A percentile compares a stretch with the other conserved stretches of the same genome.
Evolutionary conservation across 768 basidiomycete species (phyloP).

Genomic region (Clitopilus hobsonii): DNA sequence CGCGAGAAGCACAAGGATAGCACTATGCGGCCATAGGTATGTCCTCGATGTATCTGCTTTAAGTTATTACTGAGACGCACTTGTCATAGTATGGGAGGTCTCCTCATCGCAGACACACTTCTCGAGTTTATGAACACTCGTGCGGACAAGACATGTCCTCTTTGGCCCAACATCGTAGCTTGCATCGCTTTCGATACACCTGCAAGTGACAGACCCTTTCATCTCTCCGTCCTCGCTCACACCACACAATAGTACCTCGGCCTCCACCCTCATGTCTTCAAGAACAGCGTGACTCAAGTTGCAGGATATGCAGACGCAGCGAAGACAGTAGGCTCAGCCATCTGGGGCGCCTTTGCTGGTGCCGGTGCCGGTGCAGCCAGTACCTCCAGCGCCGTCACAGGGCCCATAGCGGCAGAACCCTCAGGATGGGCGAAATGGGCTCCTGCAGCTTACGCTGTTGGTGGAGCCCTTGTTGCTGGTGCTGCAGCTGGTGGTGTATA

Average conservation of each 20-base stretch:
- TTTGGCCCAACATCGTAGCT: slow-evolving; percentile 89
- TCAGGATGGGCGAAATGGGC: slow-evolving; percentile 60
- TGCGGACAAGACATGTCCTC: slow-evolving; percentile 56
- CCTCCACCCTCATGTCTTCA: slow-evolving; percentile 81
- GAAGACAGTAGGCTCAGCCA: slow-evolving; percentile 53
- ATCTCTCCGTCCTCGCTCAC: background rate
- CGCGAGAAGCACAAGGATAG: slow-evolving; percentile 75
- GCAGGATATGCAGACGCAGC: slow-evolving; percentile 66
- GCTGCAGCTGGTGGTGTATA: slow-evolving; percentile 85
- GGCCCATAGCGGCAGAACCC: slow-evolving; percentile 27
- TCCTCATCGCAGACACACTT: slow-evolving; percentile 82
- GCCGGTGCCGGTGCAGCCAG: slow-evolving; percentile 37
- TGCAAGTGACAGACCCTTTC: slow-evolving; percentile 36
- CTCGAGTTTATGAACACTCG: slow-evolving; percentile 66
- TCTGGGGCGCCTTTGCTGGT: slow-evolving; percentile 53
- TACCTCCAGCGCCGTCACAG: slow-evolving; percentile 14
- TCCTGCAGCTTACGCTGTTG: slow-evolving; percentile 65
- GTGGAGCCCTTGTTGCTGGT: slow-evolving; percentile 73
- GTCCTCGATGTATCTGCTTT: slow-evolving; percentile 4
- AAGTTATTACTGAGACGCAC: background rate
- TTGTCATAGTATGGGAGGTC: slow-evolving; percentile 78
- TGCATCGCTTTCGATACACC: slow-evolving; percentile 90
- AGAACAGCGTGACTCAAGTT: slow-evolving; percentile 74
- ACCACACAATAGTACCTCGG: slow-evolving; percentile 68
- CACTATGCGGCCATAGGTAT: slow-evolving; percentile 87